These are phyloP conservation scores for Malus sylvestris DNA, from an alignment of 306 rosid genomes.

Conservation along the genomic window DNA sequence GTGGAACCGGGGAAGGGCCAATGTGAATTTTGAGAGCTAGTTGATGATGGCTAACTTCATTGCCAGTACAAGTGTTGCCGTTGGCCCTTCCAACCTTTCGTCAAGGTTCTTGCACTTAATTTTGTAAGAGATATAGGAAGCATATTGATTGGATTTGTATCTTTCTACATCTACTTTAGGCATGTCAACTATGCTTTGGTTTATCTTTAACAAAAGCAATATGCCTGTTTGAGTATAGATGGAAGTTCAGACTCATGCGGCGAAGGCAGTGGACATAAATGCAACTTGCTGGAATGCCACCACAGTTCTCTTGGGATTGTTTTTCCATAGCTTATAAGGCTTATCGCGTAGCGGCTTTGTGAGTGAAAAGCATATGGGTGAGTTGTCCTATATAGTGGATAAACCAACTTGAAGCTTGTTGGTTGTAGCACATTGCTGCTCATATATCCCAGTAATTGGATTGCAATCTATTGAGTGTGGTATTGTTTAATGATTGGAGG, in stretches of 20 bases:
- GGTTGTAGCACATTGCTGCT: neutral
- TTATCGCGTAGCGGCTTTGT: neutral
- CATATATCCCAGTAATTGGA: neutral
- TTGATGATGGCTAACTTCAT: conserved; percentile 16
- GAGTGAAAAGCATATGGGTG: neutral
- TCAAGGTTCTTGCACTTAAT: neutral
- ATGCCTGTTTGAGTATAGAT: neutral
- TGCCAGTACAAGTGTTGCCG: neutral
- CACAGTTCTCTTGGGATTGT: neutral
- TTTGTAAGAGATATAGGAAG: neutral
- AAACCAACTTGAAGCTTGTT: neutral
- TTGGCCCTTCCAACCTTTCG: neutral
- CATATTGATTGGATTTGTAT: conserved; percentile 1
- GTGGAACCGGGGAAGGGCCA: conserved; percentile 27
- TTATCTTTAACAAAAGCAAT: neutral
- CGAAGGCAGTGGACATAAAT: neutral
- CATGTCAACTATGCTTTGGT: conserved; percentile 1
- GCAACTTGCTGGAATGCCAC: neutral
- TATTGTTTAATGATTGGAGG: neutral
- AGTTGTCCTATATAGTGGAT: neutral
- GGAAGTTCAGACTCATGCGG: neutral
- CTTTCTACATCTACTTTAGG: conserved; percentile 9
- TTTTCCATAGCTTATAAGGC: neutral
- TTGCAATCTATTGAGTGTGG: neutral
- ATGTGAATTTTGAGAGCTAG: conserved; percentile 27